Base-by-base conservation (phyloP, 2,329 filamentous ascomycete genomes). In the Mollisia scopiformis region DNA sequence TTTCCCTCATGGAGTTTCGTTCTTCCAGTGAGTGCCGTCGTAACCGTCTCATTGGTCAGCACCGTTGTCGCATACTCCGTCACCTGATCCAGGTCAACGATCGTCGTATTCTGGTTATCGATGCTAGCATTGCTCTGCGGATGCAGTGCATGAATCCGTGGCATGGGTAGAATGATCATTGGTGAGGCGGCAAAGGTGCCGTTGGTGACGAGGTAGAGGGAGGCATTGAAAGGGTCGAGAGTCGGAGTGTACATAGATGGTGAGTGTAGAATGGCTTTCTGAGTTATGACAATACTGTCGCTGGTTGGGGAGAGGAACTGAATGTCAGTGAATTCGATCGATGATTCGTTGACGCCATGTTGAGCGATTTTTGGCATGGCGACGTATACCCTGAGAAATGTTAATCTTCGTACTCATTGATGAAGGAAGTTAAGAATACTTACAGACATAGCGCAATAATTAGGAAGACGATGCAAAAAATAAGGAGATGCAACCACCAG, bases 351-450 rank as follows among this genome's bases (percentile, higher is more conserved):
- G 67, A 88, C 79, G 54, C 80, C 79, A 41, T 72, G 61, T 67
- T 87, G 85, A 33, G 84, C 84, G 59, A 84, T 84, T 31, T 81
- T 79, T 19, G 84, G 85, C 67, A 87, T 84, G 2, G 73, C 84
- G 55, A 87, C 84, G 67, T 81, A 88, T 50, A 87, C 77, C 39
- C 82, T 43, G 5, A n/a, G n/a, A 43, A 10, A 6, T 84, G 65
- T 28, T 35, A 16, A 46, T 43, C 31, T 7, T 53, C 7, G 47
- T 47, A n/a, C 43, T 16, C 8, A n/a, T 37, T 27, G n/a, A 11
- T 23, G 23, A 35, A n/a, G 27, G 41, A 21, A 37, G 5, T 27
- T 16, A 25, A 46, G 55, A 55, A 30, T 51, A 76, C 82, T 76
- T 78, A 86, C 83, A 88, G 72, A 37, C 82, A 84, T 33, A 88